These are phyloP conservation scores for Rachicladosporium sp. DNA, from an alignment of 2,329 filamentous ascomycete species.

Conservation along the genomic window DNA sequence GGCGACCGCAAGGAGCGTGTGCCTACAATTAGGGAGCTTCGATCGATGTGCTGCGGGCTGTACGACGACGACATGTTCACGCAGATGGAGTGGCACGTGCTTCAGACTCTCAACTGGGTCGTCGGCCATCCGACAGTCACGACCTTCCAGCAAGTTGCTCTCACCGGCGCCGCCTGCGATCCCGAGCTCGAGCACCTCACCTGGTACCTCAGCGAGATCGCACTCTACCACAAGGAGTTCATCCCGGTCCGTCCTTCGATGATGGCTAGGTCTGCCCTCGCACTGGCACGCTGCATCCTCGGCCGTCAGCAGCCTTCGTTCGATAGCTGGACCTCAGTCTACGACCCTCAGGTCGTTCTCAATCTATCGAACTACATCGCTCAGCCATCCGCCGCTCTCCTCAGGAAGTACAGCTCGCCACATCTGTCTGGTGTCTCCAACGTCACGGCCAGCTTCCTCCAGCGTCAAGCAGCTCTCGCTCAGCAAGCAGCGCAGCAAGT, in stretches of 20 bases:
- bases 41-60: constrained; percentile 97
- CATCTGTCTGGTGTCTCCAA: constrained; percentile 54
- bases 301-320: constrained; percentile 59
- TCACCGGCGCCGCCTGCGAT: constrained; percentile 63
- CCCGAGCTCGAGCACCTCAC: constrained; percentile 89
- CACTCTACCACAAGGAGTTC: constrained; percentile 92
- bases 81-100: constrained; percentile 99
- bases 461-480: constrained; percentile 38
- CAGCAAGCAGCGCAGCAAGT: constrained; percentile 18
- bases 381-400: constrained; percentile 54
- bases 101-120: constrained; percentile 93
- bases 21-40: constrained; percentile 88
- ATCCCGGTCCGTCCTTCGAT: constrained; percentile 84
- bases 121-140: constrained; percentile 94
- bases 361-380: constrained; percentile 53
- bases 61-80: constrained; percentile 99
- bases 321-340: constrained; percentile 63
- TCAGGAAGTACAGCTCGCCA: constrained; percentile 55
- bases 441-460: constrained; percentile 54
- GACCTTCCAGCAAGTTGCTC: constrained; percentile 78
- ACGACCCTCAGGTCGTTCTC: constrained; percentile 55
- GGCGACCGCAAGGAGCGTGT: constrained; percentile 97
- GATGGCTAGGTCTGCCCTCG: constrained; percentile 77
- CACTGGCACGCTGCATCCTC: constrained; percentile 75
- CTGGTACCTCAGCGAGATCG: constrained; percentile 86